Conservation (phyloP, 2,329 filamentous ascomycete genomes). For the Epichloe baconii region DNA sequence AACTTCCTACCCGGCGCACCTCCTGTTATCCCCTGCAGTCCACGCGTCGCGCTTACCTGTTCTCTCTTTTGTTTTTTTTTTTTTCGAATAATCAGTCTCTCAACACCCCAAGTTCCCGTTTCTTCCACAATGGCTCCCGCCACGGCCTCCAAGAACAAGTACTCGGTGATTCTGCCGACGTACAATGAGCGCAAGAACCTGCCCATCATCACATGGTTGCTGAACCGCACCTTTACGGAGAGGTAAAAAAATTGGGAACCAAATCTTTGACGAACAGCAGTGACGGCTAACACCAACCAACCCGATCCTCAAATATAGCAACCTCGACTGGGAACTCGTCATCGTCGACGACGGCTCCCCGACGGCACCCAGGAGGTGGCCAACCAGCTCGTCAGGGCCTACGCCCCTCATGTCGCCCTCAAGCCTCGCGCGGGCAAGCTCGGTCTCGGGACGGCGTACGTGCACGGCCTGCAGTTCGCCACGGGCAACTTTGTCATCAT, state of each 20-base stretch:
- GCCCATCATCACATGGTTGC: conserved; percentile 87
- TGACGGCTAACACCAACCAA: background rate
- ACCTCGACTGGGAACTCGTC: conserved; percentile 92
- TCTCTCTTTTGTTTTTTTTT: background rate
- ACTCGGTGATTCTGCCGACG: conserved; percentile 93
- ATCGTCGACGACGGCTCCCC: conserved; percentile 97
- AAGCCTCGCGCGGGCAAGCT: conserved; percentile 88
- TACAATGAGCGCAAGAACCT: conserved; percentile 98
- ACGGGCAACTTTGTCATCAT: conserved; percentile 96
- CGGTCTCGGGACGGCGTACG: conserved; percentile 91
- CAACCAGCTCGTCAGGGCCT: conserved; percentile 77
- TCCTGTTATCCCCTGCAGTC: background rate
- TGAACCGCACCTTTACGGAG: conserved; percentile 83
- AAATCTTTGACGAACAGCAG: background rate
- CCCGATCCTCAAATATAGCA: conserved; percentile 35
- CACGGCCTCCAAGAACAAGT: conserved; percentile 51
- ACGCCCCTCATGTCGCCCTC: conserved; percentile 66
- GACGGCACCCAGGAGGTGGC: conserved; percentile 90
- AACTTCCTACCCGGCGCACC: background rate
- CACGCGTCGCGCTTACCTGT: background rate
- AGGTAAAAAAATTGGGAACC: conserved; percentile 42
- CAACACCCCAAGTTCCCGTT: background rate
- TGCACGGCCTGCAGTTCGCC: conserved; percentile 81
- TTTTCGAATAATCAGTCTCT: background rate
- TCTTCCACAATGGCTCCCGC: conserved; percentile 30